Evolutionary conservation across 2,329 filamentous ascomycete species (phyloP).

Genomic region (Microcyclosporella mali): DNA sequence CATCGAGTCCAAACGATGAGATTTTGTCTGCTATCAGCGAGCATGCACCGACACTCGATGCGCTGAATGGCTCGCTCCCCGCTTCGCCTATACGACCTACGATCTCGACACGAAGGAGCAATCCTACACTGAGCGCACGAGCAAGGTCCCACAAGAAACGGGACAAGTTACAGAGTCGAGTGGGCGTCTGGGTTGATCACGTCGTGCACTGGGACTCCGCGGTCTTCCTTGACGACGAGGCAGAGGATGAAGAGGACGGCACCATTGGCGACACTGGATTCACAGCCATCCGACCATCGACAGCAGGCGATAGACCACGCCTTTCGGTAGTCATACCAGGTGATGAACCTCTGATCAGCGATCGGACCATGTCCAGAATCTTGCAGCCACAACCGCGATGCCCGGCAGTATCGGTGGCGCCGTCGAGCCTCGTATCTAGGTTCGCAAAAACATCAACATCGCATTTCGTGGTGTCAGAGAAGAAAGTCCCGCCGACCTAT

Average conservation of each 20-base stretch:
- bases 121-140: conserved; percentile 7
- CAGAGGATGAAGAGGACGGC: conserved; percentile 10
- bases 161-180: conserved; percentile 27
- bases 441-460: conserved; percentile 12
- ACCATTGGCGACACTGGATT: conserved; percentile 9
- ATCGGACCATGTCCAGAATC: conserved; percentile 8
- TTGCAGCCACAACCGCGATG: conserved; percentile 11
- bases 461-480: conserved; percentile 9
- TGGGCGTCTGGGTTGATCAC: conserved; percentile 43
- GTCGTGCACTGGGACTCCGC: conserved; percentile 37
- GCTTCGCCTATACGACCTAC: conserved; percentile 18
- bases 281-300: conserved; percentile 12
- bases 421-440: conserved; percentile 14
- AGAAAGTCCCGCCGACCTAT: conserved; percentile 2
- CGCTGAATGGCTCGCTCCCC: conserved; percentile 18
- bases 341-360: conserved; percentile 5
- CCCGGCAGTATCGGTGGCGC: conserved; percentile 10
- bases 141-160: conserved; percentile 18
- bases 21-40: conserved; percentile 33
- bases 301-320: conserved; percentile 8
- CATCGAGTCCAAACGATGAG: conserved; percentile 36
- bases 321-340: conserved; percentile 23
- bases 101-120: conserved; percentile 8
- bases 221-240: conserved; percentile 1
- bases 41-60: conserved; percentile 6